These are phyloP conservation scores for Pleurotus giganteus DNA, from an alignment of 768 basidiomycete genomes.

Conservation along the genomic window DNA sequence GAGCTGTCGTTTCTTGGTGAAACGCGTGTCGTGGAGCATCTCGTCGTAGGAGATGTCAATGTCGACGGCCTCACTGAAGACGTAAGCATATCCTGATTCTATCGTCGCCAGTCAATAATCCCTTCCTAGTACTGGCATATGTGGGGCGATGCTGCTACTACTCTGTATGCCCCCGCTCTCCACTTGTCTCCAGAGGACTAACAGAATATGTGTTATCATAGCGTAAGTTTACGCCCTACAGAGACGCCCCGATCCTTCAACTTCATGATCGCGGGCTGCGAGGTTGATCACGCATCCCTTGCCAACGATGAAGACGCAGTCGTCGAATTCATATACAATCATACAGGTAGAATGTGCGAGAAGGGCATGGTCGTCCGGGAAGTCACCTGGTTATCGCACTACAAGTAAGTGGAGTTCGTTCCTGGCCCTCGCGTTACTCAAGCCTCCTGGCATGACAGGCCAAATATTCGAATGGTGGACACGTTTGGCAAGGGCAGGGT, in stretches of 20 bases:
- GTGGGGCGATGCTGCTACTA: slow-evolving; percentile 5
- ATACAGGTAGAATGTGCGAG: slow-evolving; percentile 19
- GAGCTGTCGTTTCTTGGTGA: slow-evolving; percentile 27
- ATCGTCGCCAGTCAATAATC: neutral
- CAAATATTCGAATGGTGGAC: slow-evolving; percentile 19
- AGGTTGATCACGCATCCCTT: slow-evolving; percentile 2
- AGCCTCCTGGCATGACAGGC: neutral
- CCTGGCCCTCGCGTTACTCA: neutral
- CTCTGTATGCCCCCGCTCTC: neutral
- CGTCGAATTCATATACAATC: slow-evolving; percentile 1
- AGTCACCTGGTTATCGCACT: slow-evolving; percentile 25
- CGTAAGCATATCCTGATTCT: slow-evolving; percentile 21
- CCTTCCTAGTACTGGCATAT: slow-evolving; percentile 7
- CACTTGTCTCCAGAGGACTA: neutral
- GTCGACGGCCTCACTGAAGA: slow-evolving; percentile 38
- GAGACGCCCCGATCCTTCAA: slow-evolving; percentile 8
- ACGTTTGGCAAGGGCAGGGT: slow-evolving; percentile 15
- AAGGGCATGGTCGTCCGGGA: slow-evolving; percentile 24
- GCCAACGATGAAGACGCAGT: slow-evolving; percentile 7
- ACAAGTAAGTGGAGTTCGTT: slow-evolving; percentile 19
- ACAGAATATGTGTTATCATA: neutral
- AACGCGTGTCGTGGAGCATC: slow-evolving; percentile 22
- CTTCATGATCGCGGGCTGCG: slow-evolving; percentile 8
- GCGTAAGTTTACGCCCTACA: slow-evolving; percentile 11
- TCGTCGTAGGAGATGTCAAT: slow-evolving; percentile 33